Conservation (phyloP, 75 land plant genomes). For the Gnetum montanum region DNA sequence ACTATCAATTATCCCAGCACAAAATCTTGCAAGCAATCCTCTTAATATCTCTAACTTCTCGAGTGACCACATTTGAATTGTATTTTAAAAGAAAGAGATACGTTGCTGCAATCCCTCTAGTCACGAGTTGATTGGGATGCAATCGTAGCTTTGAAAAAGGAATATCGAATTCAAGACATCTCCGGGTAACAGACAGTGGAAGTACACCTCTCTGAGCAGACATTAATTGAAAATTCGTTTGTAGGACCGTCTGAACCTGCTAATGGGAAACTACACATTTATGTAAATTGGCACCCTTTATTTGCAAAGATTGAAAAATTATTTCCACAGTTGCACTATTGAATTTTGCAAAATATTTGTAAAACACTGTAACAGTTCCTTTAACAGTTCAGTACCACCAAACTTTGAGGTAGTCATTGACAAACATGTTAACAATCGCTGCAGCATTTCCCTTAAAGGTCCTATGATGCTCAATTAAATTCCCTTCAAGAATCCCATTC, state of each 20-base stretch:
- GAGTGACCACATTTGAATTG: conserved; percentile 40
- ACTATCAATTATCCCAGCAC: conserved; percentile 2
- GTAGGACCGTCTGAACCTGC: conserved; percentile 60
- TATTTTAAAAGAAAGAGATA: conserved; percentile 83
- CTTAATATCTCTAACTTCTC: conserved; percentile 55
- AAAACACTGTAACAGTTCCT: conserved; percentile 61
- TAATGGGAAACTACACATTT: conserved; percentile 15
- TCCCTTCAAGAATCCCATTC: conserved; percentile 58
- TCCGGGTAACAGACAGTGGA: conserved; percentile 46
- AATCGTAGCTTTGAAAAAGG: conserved; percentile 72
- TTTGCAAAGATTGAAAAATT: conserved; percentile 43
- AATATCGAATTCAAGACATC: conserved; percentile 41
- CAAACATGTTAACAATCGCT: conserved; percentile 62
- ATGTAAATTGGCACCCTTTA: conserved; percentile 7
- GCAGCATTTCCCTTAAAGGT: conserved; percentile 49
- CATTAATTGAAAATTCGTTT: conserved; percentile 70
- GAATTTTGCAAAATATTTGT: conserved; percentile 59
- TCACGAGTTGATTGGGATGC: conserved; percentile 81
- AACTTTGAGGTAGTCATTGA: conserved; percentile 46
- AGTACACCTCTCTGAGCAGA: conserved; percentile 62
- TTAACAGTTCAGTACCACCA: conserved; percentile 62
- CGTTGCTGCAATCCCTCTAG: conserved; percentile 65
- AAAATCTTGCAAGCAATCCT: conserved; percentile 15
- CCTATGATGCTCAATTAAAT: conserved; percentile 34
- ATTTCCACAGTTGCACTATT: conserved; percentile 47